Percentiles rank a stretch among this genome's conserved stretches.
phyloP scores from a whole-genome alignment of 148 eudicot species.

The Hydrangea macrophylla region DNA sequence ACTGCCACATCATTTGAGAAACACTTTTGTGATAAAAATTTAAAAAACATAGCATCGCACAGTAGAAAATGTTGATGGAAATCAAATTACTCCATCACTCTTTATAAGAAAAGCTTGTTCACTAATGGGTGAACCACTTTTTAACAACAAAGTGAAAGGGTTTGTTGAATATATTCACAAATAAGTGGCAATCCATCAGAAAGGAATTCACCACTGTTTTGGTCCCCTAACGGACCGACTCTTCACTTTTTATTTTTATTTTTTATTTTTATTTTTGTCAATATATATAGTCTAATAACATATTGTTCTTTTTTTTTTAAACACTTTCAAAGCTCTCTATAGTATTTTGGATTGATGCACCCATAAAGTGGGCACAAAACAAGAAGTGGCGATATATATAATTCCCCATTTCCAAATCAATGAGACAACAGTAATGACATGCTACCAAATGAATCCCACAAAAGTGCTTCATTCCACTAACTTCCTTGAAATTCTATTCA shows the following conservation, averaged over 20 bases:
- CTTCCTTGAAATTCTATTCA: too few relatives aligned
- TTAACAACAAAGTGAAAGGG: conserved; percentile 32
- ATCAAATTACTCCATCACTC: conserved; percentile 28
- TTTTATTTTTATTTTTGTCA: conserved; percentile 10
- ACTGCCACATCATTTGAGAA: too few relatives aligned
- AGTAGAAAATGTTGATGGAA: conserved; percentile 7
- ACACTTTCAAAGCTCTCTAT: not conserved
- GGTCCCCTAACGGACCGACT: conserved; percentile 27
- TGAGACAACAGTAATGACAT: not conserved
- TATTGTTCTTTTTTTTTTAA: not conserved
- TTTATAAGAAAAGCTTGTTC: conserved; percentile 19
- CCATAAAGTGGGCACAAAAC: conserved; percentile 7
- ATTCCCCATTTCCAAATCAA: not conserved
- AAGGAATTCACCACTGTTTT: conserved; percentile 9
- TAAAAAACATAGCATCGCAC: too few relatives aligned
- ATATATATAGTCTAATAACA: not conserved
- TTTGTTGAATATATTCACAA: conserved; percentile 35
- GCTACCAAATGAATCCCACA: not conserved
- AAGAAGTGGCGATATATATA: not conserved
- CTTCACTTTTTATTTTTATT: conserved; percentile 2
- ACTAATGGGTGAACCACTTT: conserved; percentile 26
- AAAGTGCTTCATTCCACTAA: too few relatives aligned
- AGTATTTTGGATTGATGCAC: conserved; percentile 1
- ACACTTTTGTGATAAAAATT: too few relatives aligned
- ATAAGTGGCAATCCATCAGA: conserved; percentile 26